These are phyloP conservation scores for Fusarium algeriense DNA, from an alignment of 2,329 filamentous ascomycete species.

Conservation along the genomic window DNA sequence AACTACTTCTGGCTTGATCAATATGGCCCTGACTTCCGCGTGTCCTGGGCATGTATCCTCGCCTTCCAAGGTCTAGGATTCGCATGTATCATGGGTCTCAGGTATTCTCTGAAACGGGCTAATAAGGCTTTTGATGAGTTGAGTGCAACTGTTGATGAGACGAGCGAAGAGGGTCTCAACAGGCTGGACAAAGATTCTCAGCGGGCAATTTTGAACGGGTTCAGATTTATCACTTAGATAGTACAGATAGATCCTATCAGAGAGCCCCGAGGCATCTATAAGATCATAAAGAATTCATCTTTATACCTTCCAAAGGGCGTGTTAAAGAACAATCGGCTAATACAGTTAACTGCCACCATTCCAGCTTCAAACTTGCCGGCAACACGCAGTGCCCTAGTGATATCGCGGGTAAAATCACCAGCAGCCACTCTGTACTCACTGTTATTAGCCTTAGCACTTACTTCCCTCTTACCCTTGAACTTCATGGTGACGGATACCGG, in stretches of 20 bases:
- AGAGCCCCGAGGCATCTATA: too few relatives aligned
- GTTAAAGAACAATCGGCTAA: not conserved
- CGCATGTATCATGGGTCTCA: not conserved
- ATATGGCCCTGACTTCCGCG: not conserved
- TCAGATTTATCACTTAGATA: not conserved
- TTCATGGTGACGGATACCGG: fast-evolving
- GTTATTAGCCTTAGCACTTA: not conserved
- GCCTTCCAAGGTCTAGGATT: not conserved
- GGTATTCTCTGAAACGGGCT: not conserved
- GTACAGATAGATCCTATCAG: too few relatives aligned
- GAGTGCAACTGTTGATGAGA: not conserved
- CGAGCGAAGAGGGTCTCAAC: not conserved
- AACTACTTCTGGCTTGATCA: conserved; percentile 1
- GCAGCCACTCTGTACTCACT: not conserved
- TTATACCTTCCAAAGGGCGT: not conserved
- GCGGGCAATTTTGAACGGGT: not conserved
- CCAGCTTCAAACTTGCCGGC: not conserved
- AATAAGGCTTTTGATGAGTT: not conserved
- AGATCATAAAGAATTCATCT: too few relatives aligned
- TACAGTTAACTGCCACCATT: not conserved
- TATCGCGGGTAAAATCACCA: not conserved
- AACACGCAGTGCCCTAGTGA: not conserved
- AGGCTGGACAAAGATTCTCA: not conserved
- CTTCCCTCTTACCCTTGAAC: not conserved
- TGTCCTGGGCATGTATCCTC: not conserved